Evolutionary conservation across 148 eudicot genomes (phyloP).

Genomic region (Agrostemma githago): DNA sequence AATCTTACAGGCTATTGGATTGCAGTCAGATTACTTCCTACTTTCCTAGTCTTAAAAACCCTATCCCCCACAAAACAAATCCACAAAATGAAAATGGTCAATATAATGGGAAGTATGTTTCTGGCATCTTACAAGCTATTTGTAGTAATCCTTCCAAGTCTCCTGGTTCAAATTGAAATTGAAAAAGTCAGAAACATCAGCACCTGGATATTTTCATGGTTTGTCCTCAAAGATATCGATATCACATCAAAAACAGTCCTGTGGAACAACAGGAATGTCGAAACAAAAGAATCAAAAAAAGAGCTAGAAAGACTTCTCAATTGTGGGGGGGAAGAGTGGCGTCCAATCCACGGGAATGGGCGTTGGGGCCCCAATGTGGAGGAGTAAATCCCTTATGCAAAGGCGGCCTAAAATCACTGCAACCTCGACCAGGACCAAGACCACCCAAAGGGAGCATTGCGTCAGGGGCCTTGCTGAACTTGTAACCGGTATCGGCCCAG

Average conservation of each 20-base stretch:
- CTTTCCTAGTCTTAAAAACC: neutral
- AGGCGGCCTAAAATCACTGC: constrained; percentile 85
- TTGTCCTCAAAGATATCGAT: constrained; percentile 94
- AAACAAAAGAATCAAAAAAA: neutral
- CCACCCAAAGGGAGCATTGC: constrained; percentile 44
- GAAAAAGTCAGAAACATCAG: constrained; percentile 82
- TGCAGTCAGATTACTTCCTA: neutral
- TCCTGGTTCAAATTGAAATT: constrained; percentile 89
- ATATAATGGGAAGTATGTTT: neutral
- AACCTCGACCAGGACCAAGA: too few species aligned
- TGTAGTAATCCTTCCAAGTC: constrained; percentile 92
- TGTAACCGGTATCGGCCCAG: too few species aligned
- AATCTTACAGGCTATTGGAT: constrained; percentile 33
- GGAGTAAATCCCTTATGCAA: constrained; percentile 73
- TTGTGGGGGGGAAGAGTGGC: constrained; percentile 98
- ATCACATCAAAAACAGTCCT: constrained; percentile 95
- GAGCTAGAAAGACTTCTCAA: constrained; percentile 31
- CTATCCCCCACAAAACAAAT: neutral
- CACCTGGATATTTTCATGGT: constrained; percentile 83
- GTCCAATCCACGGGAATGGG: constrained; percentile 71
- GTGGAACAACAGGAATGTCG: constrained; percentile 16
- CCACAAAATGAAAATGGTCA: neutral
- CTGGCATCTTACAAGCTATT: constrained; percentile 62
- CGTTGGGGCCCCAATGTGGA: constrained; percentile 63
- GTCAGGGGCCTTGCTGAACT: constrained; percentile 69